phyloP scores from a whole-genome alignment of 257 asterid species.

The Ilex aquifolium region DNA sequence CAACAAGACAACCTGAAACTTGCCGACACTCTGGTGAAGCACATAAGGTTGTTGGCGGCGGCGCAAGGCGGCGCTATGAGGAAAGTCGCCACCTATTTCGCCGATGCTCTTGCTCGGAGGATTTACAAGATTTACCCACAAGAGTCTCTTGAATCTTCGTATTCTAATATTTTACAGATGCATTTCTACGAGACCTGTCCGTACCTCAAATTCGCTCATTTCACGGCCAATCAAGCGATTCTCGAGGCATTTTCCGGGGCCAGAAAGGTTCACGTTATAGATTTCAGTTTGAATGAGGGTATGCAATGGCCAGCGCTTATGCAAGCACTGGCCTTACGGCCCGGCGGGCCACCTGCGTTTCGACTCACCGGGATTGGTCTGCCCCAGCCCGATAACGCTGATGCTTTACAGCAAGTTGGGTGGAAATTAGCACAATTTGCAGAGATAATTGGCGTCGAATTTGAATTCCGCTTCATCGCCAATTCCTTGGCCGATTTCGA shows the following conservation, averaged over 20 bases:
- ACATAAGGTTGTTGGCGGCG: constrained; percentile 55
- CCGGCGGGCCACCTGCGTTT: constrained; percentile 74
- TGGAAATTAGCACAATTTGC: constrained; percentile 79
- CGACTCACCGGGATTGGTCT: constrained; percentile 70
- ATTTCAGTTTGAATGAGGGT: constrained; percentile 70
- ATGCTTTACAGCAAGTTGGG: constrained; percentile 70
- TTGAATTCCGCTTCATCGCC: constrained; percentile 64
- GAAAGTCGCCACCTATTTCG: constrained; percentile 76
- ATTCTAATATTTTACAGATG: constrained; percentile 59
- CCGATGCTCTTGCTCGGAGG: constrained; percentile 56
- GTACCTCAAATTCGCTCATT: constrained; percentile 70
- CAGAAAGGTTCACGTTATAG: constrained; percentile 56
- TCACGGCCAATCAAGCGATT: constrained; percentile 81
- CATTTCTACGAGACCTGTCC: constrained; percentile 84
- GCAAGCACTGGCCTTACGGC: constrained; percentile 65
- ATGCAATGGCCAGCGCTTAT: constrained; percentile 85
- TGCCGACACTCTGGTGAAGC: constrained; percentile 63
- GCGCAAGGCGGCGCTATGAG: constrained; percentile 79
- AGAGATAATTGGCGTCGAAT: constrained; percentile 55
- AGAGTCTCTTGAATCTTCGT: constrained; percentile 48
- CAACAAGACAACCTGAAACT: constrained; percentile 48
- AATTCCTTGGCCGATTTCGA: constrained; percentile 71
- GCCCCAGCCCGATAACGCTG: constrained; percentile 71
- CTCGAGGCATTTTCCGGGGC: constrained; percentile 63
- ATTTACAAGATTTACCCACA: constrained; percentile 60